Evolutionary conservation across 179 eudicot genomes (phyloP).

Genomic region (Beta lomatogona): DNA sequence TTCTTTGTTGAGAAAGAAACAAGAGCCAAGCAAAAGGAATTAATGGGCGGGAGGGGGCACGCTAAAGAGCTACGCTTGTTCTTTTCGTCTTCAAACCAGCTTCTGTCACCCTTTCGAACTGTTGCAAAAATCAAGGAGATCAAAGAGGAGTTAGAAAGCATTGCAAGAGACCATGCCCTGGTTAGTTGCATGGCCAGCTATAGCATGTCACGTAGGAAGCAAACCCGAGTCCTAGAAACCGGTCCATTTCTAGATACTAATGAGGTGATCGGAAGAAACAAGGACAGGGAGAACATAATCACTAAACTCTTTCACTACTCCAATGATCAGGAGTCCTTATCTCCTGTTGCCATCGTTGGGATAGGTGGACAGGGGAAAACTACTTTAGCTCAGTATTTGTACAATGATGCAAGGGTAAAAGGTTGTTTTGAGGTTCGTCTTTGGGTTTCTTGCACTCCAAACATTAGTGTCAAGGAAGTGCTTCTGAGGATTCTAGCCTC

Average conservation of each 20-base stretch:
- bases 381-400: slow-evolving; percentile 15
- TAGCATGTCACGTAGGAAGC: background rate
- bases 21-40: slow-evolving; percentile 8
- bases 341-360: slow-evolving; percentile 12
- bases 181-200: background rate
- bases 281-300: slow-evolving; percentile 4
- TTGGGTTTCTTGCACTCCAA: slow-evolving; percentile 13
- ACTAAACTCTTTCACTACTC: background rate
- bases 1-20: slow-evolving; percentile 13
- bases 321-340: background rate
- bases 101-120: slow-evolving; percentile 4
- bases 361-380: slow-evolving; percentile 25
- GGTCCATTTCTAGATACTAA: background rate
- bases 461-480: slow-evolving; percentile 1
- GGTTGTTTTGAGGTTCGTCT: slow-evolving; percentile 5
- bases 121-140: slow-evolving; percentile 6
- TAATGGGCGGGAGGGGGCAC: slow-evolving; percentile 1
- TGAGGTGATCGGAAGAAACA: background rate
- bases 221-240: background rate
- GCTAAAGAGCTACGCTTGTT: slow-evolving; percentile 10
- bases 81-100: slow-evolving; percentile 11
- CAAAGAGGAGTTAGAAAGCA: background rate
- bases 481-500: background rate
- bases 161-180: background rate
- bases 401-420: slow-evolving; percentile 12